Percentiles rank a stretch among this genome's conserved stretches.
These are phyloP conservation scores for Bipolaris victoriae DNA, from an alignment of 2,329 filamentous ascomycete genomes.

Conservation along the genomic window DNA sequence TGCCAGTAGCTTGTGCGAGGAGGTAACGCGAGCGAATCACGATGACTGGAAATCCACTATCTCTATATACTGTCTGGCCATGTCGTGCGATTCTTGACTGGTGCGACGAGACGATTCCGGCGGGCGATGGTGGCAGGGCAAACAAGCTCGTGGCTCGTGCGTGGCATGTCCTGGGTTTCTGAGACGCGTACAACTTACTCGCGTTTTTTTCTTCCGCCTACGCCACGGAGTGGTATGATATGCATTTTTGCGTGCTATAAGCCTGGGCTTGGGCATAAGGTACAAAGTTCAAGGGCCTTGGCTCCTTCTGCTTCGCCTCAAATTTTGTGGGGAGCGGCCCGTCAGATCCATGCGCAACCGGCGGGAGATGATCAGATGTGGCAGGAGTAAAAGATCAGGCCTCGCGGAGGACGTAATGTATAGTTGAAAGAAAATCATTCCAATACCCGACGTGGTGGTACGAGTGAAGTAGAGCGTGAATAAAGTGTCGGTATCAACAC, in stretches of 20 bases:
- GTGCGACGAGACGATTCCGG: background rate
- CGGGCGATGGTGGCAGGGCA: background rate
- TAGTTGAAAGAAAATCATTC: background rate
- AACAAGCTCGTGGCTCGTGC: background rate
- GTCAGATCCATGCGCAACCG: slow-evolving; percentile 1
- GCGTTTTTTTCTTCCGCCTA: background rate
- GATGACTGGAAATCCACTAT: no score
- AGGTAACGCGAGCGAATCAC: background rate
- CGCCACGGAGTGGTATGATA: background rate
- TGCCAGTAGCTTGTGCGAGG: background rate
- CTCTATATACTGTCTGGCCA: background rate
- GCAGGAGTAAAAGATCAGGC: slow-evolving; percentile 3
- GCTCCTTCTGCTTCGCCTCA: background rate
- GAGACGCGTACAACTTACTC: background rate
- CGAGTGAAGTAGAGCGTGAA: slow-evolving; percentile 13
- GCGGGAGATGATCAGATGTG: slow-evolving; percentile 3
- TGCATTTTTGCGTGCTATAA: background rate
- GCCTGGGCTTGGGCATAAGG: background rate
- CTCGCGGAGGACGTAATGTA: background rate
- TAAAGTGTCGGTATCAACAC: slow-evolving; percentile 14
- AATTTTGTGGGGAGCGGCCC: slow-evolving; percentile 7
- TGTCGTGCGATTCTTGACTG: background rate
- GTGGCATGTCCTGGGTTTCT: no score
- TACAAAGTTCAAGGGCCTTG: background rate
- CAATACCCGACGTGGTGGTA: slow-evolving; percentile 4